Conservation (phyloP, 1,139 yeast species). For the Scheffersomyces stambukii region DNA sequence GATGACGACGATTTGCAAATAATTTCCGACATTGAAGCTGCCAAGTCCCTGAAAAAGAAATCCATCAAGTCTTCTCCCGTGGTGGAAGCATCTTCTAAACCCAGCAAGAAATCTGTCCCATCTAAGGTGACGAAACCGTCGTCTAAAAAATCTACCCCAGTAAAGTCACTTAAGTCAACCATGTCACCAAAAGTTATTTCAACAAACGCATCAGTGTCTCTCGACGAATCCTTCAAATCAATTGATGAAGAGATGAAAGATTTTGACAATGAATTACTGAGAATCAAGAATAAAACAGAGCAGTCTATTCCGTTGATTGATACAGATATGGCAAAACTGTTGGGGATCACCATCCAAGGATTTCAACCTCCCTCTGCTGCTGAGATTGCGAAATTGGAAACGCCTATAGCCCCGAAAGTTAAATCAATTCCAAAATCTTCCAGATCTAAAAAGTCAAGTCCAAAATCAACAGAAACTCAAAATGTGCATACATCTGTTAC, state of each 20-base stretch:
- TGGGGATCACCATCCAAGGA: slow-evolving; percentile 27
- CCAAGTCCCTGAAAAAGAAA: too few species aligned
- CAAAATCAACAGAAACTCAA: slow-evolving; percentile 1
- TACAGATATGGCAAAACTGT: slow-evolving; percentile 19
- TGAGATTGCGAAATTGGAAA: not conserved
- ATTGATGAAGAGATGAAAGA: slow-evolving; percentile 21
- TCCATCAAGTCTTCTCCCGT: too few species aligned
- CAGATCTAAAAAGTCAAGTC: slow-evolving; percentile 1
- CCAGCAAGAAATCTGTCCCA: not conserved
- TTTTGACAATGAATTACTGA: slow-evolving; percentile 19
- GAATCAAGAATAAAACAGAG: slow-evolving; percentile 12
- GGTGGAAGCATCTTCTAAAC: too few species aligned
- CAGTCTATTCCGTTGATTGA: slow-evolving; percentile 4
- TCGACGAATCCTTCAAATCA: slow-evolving; percentile 12
- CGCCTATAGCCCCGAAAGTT: slow-evolving; percentile 1
- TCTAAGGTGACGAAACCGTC: slow-evolving; percentile 7
- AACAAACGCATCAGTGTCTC: slow-evolving; percentile 3
- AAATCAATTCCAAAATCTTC: slow-evolving; percentile 2
- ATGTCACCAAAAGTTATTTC: slow-evolving; percentile 1
- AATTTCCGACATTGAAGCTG: too few species aligned
- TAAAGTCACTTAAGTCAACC: slow-evolving; percentile 2
- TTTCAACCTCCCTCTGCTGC: slow-evolving; percentile 11
- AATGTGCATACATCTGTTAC: too few species aligned
- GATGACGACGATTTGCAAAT: slow-evolving; percentile 9
- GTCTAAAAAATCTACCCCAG: slow-evolving; percentile 5